Base-by-base conservation (phyloP, 23 red algal species). In the Cyanidioschyzon merolae region DNA sequence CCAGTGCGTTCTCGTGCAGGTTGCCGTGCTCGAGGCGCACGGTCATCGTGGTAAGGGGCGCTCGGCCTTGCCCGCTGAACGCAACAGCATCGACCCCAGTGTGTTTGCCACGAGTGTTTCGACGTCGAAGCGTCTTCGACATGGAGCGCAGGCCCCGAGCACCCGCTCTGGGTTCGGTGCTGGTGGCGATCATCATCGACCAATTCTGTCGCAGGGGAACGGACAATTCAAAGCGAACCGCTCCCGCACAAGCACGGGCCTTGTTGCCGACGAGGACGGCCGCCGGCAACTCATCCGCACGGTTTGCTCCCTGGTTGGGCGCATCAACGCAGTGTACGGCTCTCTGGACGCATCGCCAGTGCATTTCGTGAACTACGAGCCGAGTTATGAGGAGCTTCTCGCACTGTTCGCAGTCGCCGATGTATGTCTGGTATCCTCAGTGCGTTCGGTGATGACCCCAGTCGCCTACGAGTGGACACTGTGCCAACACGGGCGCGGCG, bases 401-500 rank as follows among this genome's bases (percentile, higher is more conserved):
- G 87, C 87, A 1, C 79, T 96, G 2, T 83, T 90, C 76, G 77
- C 82, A 32, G 83, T 90, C 18, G 92, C 83, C 39, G 76, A 90
- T 59, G 87, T 84, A 38, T 90, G 87, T 45, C 67, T 96, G 37
- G 87, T 96, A 41, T 90, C 82, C 39, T 80, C 87, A 0, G 74
- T 90, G 38, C 84, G 92, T 27, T 86, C 89, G 50, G 92, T 83
- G 1, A 96, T 96, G 86, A 75, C 58, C 37, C 67, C 87, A 38
- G 71, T 96, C 51, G 81, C 92, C 1, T 83, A 90, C 75, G 92
- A 96, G 58, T 96, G 87, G 87, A 82, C 82, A 0, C 68, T 96
- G 1, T 96, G 87, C 77, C 92, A 96, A 58, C 92, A 96, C 57
- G 79, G 29, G 1, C 68, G 79, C 29, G 79, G 89, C 59, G 77